A percentile compares a stretch with the other conserved stretches of the same genome.
Evolutionary conservation across 2,329 filamentous ascomycete genomes (phyloP).

Genomic region (Cryphonectria japonica): DNA sequence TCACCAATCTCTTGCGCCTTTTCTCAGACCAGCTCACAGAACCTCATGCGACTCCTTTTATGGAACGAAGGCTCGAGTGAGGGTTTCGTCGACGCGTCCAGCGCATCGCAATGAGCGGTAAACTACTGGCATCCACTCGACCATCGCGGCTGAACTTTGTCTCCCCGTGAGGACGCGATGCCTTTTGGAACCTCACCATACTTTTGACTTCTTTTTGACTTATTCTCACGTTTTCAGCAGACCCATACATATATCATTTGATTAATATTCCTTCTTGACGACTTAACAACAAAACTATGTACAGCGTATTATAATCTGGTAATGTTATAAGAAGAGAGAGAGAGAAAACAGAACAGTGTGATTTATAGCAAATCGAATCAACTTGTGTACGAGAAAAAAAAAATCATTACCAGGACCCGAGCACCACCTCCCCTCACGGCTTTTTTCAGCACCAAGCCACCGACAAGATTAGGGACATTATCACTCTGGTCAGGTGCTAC

Average conservation of each 20-base stretch:
- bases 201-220: too few species aligned
- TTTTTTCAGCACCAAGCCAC: not conserved
- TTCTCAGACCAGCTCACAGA: not conserved
- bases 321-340: not conserved
- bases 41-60: not conserved
- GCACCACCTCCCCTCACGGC: not conserved
- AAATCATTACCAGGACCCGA: too few species aligned
- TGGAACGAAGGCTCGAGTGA: not conserved
- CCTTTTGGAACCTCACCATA: too few species aligned
- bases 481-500: not conserved
- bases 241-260: not conserved
- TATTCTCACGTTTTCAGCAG: not conserved
- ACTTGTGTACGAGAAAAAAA: not conserved
- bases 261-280: not conserved
- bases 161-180: too few species aligned
- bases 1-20: not conserved
- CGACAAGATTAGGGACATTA: not conserved
- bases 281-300: not conserved
- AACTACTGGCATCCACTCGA: not conserved
- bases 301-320: not conserved
- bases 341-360: not conserved
- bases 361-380: not conserved
- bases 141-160: not conserved
- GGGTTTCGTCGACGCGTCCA: not conserved
- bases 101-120: not conserved